phyloP scores from a whole-genome alignment of 225 moss, liverwort and hornwort genomes.

The Marchantia polymorpha region DNA sequence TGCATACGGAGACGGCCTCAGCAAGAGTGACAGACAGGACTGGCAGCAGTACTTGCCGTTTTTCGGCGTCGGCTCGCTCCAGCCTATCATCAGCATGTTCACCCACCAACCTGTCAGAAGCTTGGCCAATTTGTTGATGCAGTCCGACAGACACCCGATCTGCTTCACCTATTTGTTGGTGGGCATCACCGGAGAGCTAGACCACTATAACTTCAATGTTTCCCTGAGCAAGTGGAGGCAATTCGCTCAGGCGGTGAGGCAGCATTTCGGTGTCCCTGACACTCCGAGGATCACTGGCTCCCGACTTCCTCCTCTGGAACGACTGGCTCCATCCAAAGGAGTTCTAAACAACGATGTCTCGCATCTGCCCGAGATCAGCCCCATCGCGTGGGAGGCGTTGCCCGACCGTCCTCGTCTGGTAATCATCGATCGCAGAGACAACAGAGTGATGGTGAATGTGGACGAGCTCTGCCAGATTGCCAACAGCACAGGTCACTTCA shows the following conservation, averaged over 20 bases:
- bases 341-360: background rate
- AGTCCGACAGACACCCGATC: slow-evolving; percentile 31
- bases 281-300: slow-evolving; percentile 15
- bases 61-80: slow-evolving; percentile 7
- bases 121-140: slow-evolving; percentile 28
- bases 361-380: slow-evolving; percentile 19
- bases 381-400: slow-evolving; percentile 15
- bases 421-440: slow-evolving; percentile 30
- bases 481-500: slow-evolving; percentile 13
- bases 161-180: slow-evolving; percentile 34
- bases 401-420: slow-evolving; percentile 29
- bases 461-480: slow-evolving; percentile 19
- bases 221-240: slow-evolving; percentile 26
- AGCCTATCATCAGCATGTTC: slow-evolving; percentile 30
- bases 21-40: slow-evolving; percentile 16
- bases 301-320: slow-evolving; percentile 5
- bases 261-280: slow-evolving; percentile 24
- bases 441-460: slow-evolving; percentile 27
- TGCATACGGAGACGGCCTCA: slow-evolving; percentile 27
- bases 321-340: slow-evolving; percentile 4
- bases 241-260: slow-evolving; percentile 19
- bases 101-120: slow-evolving; percentile 29
- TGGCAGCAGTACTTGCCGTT: slow-evolving; percentile 34
- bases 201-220: slow-evolving; percentile 33
- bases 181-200: slow-evolving; percentile 25